phyloP scores from a whole-genome alignment of 257 asterid genomes.

The Eucommia ulmoides region DNA sequence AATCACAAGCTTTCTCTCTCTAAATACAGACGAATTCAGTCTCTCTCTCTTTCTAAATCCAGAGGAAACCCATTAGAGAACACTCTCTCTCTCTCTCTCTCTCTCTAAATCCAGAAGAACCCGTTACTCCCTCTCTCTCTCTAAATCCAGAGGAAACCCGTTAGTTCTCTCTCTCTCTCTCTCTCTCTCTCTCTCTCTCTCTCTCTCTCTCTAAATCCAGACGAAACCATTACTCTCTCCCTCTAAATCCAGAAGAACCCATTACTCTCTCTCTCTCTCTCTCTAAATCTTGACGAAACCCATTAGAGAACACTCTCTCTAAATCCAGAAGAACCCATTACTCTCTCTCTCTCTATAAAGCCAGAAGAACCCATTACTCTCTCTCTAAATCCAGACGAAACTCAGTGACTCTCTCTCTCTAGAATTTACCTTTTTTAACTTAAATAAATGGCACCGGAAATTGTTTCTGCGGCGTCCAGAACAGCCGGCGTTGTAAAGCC shows the following conservation, averaged over 20 bases:
- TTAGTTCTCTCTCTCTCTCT: not conserved
- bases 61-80: no score
- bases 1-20: not conserved
- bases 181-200: not conserved
- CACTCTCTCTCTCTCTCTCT: not conserved
- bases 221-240: not conserved
- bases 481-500: not conserved
- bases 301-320: not conserved
- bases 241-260: not conserved
- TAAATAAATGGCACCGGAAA: constrained; percentile 17
- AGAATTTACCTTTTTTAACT: no score
- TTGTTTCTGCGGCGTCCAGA: constrained; percentile 1
- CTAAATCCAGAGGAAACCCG: no score
- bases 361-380: no score
- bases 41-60: not conserved
- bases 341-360: no score
- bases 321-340: not conserved
- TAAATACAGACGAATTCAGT: not conserved
- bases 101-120: not conserved
- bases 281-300: no score
- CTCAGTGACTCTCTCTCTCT: not conserved
- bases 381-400: no score
- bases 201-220: not conserved
- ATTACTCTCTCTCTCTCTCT: not conserved
- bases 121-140: no score